Evolutionary conservation across 495 filamentous ascomycete species (phyloP).

Genomic region (Aspergillus diversus): DNA sequence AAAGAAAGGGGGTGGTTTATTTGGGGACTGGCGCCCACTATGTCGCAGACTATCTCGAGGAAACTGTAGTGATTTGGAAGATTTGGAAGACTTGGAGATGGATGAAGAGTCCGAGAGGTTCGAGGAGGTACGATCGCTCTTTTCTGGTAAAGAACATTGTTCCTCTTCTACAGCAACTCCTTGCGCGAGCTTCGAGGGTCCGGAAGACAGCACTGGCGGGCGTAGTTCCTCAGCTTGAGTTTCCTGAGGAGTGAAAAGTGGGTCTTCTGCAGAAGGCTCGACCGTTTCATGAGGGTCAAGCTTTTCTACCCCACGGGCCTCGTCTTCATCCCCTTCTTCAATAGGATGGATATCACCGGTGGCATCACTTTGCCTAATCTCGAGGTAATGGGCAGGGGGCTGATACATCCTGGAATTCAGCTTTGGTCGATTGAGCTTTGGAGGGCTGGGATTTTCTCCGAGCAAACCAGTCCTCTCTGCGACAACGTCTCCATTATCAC

Average conservation of each 20-base stretch:
- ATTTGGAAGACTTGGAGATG: constrained; percentile 17
- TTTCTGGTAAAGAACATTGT: constrained; percentile 32
- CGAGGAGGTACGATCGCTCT: constrained; percentile 59
- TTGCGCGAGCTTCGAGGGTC: not conserved
- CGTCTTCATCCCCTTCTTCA: constrained; percentile 73
- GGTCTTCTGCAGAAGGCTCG: constrained; percentile 34
- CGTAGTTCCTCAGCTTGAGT: constrained; percentile 29
- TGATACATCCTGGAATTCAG: constrained; percentile 30
- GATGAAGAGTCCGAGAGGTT: constrained; percentile 55
- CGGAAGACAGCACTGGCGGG: constrained; percentile 3
- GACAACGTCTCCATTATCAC: constrained; percentile 33
- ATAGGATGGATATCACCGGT: constrained; percentile 65
- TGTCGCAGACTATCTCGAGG: constrained; percentile 27
- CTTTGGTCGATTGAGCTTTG: constrained; percentile 44
- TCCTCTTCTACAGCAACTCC: constrained; percentile 4
- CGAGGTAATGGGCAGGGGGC: constrained; percentile 42
- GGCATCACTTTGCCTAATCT: constrained; percentile 48
- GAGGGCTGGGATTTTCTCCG: constrained; percentile 58
- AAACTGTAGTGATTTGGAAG: constrained; percentile 2
- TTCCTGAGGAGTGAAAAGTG: constrained; percentile 35
- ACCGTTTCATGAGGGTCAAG: constrained; percentile 24
- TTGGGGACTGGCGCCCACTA: constrained; percentile 34
- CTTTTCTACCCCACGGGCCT: constrained; percentile 29
- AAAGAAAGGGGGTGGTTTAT: constrained; percentile 29
- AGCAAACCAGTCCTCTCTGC: constrained; percentile 61